phyloP scores from a whole-genome alignment of 306 rosid species.

The Cucurbita pepo region DNA sequence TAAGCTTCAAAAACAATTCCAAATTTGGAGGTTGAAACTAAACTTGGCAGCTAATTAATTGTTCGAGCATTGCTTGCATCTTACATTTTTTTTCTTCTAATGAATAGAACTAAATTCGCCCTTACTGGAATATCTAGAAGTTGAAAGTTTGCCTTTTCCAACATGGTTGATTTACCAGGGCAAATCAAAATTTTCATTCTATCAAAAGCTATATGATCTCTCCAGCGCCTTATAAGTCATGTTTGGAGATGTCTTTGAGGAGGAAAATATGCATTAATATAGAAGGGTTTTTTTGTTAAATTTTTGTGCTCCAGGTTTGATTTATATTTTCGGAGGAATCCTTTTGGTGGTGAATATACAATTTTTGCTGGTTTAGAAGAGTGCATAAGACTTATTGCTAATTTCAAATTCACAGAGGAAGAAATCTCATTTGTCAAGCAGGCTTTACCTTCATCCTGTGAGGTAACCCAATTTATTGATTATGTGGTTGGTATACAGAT shows the following conservation, averaged over 20 bases:
- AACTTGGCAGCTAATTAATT: background rate
- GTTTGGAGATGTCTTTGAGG: background rate
- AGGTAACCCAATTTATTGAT: conserved; percentile 33
- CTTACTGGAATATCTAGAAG: background rate
- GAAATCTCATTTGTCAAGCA: conserved; percentile 61
- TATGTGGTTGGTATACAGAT: background rate
- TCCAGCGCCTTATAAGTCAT: background rate
- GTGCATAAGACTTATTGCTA: conserved; percentile 77
- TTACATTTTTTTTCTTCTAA: background rate
- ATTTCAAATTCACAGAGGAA: conserved; percentile 66
- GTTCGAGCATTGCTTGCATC: background rate
- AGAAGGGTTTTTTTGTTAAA: background rate
- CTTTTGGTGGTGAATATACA: conserved; percentile 96
- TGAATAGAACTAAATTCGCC: background rate
- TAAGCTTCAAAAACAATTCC: background rate
- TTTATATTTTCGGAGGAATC: conserved; percentile 90
- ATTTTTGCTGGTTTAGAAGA: conserved; percentile 93
- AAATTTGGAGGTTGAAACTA: background rate
- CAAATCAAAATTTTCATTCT: background rate
- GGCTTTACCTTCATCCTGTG: conserved; percentile 57
- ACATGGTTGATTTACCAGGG: background rate
- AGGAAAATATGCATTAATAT: background rate
- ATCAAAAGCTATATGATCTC: background rate
- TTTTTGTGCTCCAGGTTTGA: conserved; percentile 62
- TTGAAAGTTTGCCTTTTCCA: background rate